Conservation (phyloP, 1,139 yeast genomes). For the Candida buenavistaensis region DNA sequence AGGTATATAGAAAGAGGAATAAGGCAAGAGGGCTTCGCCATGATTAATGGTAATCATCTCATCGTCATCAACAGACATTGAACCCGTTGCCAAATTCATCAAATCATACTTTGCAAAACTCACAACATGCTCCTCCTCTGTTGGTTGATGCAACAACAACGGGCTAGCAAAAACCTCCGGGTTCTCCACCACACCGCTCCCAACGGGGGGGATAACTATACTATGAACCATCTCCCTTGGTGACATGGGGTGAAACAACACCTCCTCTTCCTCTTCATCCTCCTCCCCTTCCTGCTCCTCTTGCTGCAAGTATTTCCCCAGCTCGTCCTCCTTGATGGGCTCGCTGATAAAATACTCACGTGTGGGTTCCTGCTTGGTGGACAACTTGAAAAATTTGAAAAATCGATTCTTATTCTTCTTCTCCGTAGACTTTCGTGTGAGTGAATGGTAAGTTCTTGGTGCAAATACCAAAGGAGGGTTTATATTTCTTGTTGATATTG, state of each 20-base stretch:
- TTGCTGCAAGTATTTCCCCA: no score
- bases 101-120: conserved; percentile 14
- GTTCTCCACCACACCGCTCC: conserved; percentile 8
- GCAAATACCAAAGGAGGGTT: conserved; percentile 5
- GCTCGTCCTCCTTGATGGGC: no score
- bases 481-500: no score
- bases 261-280: no score
- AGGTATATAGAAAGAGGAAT: conserved; percentile 6
- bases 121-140: no score
- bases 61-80: conserved; percentile 4
- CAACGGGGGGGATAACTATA: conserved; percentile 16
- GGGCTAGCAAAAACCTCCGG: conserved; percentile 12
- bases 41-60: conserved; percentile 7
- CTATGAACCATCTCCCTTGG: conserved; percentile 11
- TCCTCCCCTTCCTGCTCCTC: no score
- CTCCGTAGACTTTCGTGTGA: no score
- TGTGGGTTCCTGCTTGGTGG: no score
- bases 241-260: conserved; percentile 11
- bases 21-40: conserved; percentile 5
- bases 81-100: conserved; percentile 13
- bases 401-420: no score
- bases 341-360: no score
- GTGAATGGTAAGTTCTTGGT: conserved; percentile 2
- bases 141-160: conserved; percentile 6
- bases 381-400: no score